phyloP scores from a whole-genome alignment of 768 basidiomycete genomes.

The Russula earlei region DNA sequence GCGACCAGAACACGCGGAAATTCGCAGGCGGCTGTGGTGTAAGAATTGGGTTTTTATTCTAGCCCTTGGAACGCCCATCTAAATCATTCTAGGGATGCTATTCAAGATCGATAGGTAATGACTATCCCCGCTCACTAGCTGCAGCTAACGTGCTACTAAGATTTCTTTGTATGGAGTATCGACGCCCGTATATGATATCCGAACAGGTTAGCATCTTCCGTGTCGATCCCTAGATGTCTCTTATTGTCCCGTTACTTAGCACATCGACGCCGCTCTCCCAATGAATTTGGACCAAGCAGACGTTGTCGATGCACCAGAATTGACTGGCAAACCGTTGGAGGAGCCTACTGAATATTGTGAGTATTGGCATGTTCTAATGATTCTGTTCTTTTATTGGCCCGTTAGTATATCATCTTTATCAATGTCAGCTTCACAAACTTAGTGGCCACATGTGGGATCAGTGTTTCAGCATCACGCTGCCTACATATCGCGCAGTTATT shows the following conservation, averaged over 20 bases:
- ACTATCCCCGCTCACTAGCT: background rate
- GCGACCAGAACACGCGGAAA: constrained; percentile 21
- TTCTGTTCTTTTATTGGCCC: background rate
- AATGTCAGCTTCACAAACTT: constrained; percentile 9
- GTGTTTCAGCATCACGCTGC: constrained; percentile 20
- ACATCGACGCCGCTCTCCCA: constrained; percentile 20
- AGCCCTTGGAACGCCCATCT: background rate
- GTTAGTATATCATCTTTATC: constrained; percentile 18
- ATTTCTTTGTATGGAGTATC: constrained; percentile 13
- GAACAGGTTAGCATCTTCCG: constrained; percentile 16
- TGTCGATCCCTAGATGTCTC: background rate
- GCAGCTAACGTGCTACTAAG: background rate
- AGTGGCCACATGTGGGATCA: constrained; percentile 21
- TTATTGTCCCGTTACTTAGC: constrained; percentile 9
- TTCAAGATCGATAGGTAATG: constrained; percentile 21
- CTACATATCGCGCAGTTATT: constrained; percentile 20
- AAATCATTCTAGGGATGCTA: constrained; percentile 14
- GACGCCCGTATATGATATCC: constrained; percentile 21
- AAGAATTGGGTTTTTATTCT: background rate
- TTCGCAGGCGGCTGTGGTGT: constrained; percentile 22
- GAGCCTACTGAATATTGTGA: constrained; percentile 20
- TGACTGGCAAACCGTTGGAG: constrained; percentile 19
- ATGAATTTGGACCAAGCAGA: constrained; percentile 21
- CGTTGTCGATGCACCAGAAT: constrained; percentile 8
- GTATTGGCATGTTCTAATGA: background rate